A percentile compares a stretch with the other conserved stretches of the same genome.
Conservation (phyloP, 148 eudicot species). For the Spergularia marina region DNA sequence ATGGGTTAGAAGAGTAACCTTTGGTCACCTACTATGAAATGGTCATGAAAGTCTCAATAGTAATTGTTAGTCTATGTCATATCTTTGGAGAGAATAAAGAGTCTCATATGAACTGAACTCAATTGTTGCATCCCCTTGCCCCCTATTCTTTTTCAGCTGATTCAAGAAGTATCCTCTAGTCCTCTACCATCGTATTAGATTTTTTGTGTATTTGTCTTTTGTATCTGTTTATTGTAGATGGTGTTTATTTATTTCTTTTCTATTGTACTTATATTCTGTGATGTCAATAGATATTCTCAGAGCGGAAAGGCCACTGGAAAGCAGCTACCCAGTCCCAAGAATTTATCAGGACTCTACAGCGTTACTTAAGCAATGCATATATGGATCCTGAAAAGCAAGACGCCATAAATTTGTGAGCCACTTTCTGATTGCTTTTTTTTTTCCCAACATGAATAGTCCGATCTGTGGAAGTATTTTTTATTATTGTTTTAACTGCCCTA, state of each 20-base stretch:
- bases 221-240: not conserved
- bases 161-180: too few relatives aligned
- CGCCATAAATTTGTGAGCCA: conserved; percentile 89
- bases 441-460: not conserved
- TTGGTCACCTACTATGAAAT: too few relatives aligned
- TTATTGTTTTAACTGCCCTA: not conserved
- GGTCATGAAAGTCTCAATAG: too few relatives aligned
- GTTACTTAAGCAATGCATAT: conserved; percentile 90
- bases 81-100: not conserved
- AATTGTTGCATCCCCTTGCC: too few relatives aligned
- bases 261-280: conserved; percentile 3
- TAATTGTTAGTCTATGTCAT: not conserved
- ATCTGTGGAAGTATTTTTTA: not conserved
- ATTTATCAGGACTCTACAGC: conserved; percentile 77
- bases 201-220: not conserved
- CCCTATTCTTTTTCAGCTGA: too few relatives aligned
- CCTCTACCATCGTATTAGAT: too few relatives aligned
- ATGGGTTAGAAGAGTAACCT: too few relatives aligned
- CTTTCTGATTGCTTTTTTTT: conserved; percentile 2
- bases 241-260: not conserved
- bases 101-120: not conserved
- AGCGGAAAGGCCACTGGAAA: conserved; percentile 92
- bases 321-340: conserved; percentile 97
- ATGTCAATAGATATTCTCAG: conserved; percentile 71
- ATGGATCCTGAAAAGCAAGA: conserved; percentile 97